phyloP scores from a whole-genome alignment of 805 yeast species.

The Ogataea minuta region DNA sequence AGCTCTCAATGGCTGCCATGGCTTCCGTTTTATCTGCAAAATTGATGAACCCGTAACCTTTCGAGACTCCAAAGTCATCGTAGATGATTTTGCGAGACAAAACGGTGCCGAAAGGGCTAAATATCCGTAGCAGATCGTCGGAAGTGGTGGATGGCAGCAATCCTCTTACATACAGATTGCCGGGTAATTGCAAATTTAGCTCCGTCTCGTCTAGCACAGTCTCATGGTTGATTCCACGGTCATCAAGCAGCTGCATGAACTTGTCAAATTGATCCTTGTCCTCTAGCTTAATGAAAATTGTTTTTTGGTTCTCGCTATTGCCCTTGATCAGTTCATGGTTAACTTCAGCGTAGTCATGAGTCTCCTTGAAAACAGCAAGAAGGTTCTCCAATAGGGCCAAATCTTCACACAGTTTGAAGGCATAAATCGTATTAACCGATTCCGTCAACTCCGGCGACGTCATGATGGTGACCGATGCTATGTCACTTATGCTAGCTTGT shows the following conservation, averaged over 20 bases:
- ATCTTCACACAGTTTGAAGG: conserved; percentile 12
- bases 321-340: conserved; percentile 22
- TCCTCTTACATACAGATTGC: conserved; percentile 55
- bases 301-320: conserved; percentile 12
- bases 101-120: conserved; percentile 41
- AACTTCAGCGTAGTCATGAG: conserved; percentile 10
- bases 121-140: conserved; percentile 38
- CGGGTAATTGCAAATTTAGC: conserved; percentile 40
- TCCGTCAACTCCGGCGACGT: conserved; percentile 21
- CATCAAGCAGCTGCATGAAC: conserved; percentile 16
- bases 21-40: conserved; percentile 59
- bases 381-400: conserved; percentile 15
- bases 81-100: conserved; percentile 46
- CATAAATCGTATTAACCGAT: conserved; percentile 7
- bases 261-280: conserved; percentile 13
- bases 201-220: conserved; percentile 19
- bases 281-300: conserved; percentile 20
- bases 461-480: conserved; percentile 8
- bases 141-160: conserved; percentile 39
- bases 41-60: conserved; percentile 68
- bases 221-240: conserved; percentile 16
- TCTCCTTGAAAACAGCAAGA: conserved; percentile 19
- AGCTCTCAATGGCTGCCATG: conserved; percentile 51
- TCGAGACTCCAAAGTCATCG: conserved; percentile 44
- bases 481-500: conserved; percentile 1